A percentile compares a stretch with the other conserved stretches of the same genome.
These are phyloP conservation scores for Penicillium simplicissimum DNA, from an alignment of 495 filamentous ascomycete species.

Conservation along the genomic window DNA sequence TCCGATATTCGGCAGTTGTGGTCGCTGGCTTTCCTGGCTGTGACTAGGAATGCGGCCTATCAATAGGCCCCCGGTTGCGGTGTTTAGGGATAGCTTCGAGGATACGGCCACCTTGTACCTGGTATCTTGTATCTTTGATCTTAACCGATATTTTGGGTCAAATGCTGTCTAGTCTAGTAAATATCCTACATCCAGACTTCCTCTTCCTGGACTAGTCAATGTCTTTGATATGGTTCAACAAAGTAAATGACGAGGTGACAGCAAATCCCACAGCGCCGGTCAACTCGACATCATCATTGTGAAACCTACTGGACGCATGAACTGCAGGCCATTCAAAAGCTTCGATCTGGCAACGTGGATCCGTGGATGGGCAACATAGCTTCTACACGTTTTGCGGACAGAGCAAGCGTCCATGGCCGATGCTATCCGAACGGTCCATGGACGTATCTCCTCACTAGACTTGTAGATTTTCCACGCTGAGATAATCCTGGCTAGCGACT, in stretches of 20 bases:
- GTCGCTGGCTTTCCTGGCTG: constrained; percentile 27
- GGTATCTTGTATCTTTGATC: no score
- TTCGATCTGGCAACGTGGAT: background rate
- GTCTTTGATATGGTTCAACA: no score
- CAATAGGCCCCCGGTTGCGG: background rate
- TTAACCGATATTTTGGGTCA: no score
- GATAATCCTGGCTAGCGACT: background rate
- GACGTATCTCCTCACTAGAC: background rate
- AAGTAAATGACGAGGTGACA: background rate
- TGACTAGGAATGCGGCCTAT: constrained; percentile 19
- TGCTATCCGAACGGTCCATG: background rate
- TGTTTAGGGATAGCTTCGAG: no score
- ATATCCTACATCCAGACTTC: no score
- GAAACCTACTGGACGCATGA: constrained; percentile 17
- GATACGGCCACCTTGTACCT: no score
- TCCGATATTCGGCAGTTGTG: constrained; percentile 29
- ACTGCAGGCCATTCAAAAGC: background rate
- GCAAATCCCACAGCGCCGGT: background rate
- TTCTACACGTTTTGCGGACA: background rate
- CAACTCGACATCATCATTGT: constrained; percentile 21
- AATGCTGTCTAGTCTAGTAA: no score
- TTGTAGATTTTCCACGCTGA: background rate
- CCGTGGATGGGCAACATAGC: background rate
- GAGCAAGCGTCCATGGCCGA: background rate
- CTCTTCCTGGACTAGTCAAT: no score